A percentile compares a stretch with the other conserved stretches of the same genome.
Evolutionary conservation across 768 basidiomycete genomes (phyloP).

Genomic region (Cyclocybe aegerita): DNA sequence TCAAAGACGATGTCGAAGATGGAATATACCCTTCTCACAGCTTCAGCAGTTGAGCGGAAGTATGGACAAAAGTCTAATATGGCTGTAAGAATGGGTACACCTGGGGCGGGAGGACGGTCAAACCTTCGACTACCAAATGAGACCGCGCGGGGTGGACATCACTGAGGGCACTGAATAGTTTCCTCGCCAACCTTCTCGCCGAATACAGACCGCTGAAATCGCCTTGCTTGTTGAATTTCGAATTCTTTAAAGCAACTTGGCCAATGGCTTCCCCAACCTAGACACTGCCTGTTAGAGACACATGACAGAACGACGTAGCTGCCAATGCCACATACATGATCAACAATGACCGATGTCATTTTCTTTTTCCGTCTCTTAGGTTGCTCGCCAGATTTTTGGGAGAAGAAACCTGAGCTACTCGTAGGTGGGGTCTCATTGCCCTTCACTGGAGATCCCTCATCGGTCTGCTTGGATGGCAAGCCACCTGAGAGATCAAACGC

Average conservation of each 20-base stretch:
- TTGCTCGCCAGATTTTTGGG: conserved; percentile 10
- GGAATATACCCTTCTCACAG: conserved; percentile 40
- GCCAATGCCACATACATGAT: conserved; percentile 44
- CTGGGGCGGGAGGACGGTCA: neutral
- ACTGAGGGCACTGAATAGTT: conserved; percentile 63
- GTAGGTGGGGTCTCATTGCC: conserved; percentile 4
- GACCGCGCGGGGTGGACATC: conserved; percentile 58
- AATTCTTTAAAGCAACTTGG: conserved; percentile 69
- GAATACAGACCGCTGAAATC: conserved; percentile 59
- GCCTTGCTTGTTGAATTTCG: conserved; percentile 54
- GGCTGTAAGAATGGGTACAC: conserved; percentile 1
- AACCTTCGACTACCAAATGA: conserved; percentile 68
- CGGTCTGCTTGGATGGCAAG: conserved; percentile 3
- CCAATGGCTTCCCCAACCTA: conserved; percentile 63
- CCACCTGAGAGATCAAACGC: conserved; percentile 32
- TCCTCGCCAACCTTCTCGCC: conserved; percentile 65
- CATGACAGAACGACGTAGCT: neutral
- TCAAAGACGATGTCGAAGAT: conserved; percentile 8
- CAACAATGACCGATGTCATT: conserved; percentile 68
- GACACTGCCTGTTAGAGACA: neutral
- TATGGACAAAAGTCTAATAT: conserved; percentile 73
- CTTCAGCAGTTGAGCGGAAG: conserved; percentile 69
- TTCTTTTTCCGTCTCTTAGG: conserved; percentile 41
- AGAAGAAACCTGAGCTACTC: conserved; percentile 1
- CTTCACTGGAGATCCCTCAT: conserved; percentile 9